Conservation (phyloP, 2,329 filamentous ascomycete species). For the Neonectria faginata region DNA sequence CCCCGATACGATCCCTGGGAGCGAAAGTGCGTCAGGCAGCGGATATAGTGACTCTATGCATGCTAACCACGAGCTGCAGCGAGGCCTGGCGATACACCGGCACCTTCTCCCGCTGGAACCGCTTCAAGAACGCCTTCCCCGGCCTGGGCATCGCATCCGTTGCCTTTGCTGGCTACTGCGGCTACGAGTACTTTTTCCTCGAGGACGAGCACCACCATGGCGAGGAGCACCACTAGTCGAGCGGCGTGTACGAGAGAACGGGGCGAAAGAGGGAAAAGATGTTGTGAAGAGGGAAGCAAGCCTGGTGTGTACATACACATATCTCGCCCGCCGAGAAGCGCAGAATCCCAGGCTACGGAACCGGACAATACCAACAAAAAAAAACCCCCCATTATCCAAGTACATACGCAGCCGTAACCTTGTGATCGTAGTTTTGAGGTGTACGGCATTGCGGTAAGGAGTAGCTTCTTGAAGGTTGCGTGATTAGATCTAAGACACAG, state of each 20-base stretch:
- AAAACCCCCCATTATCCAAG: constrained; percentile 12
- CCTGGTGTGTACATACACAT: constrained; percentile 45
- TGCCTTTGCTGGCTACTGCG: constrained; percentile 90
- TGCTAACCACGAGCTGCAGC: constrained; percentile 61
- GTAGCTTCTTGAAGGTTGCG: neutral
- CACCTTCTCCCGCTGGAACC: constrained; percentile 87
- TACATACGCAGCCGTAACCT: neutral
- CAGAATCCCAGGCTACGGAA: constrained; percentile 34
- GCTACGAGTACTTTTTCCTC: constrained; percentile 89
- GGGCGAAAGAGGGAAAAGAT: constrained; percentile 31
- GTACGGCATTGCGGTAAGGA: neutral
- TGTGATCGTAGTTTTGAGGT: neutral
- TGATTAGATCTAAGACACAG: neutral
- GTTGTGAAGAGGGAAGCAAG: constrained; percentile 15
- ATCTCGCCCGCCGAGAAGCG: constrained; percentile 33
- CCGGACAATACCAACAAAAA: constrained; percentile 36
- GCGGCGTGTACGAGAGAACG: constrained; percentile 26
- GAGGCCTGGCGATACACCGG: constrained; percentile 96
- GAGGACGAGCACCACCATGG: constrained; percentile 74
- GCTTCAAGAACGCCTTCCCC: constrained; percentile 87
- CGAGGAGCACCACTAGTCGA: constrained; percentile 66
- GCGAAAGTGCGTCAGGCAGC: constrained; percentile 63
- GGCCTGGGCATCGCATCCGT: constrained; percentile 93
- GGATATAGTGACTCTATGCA: neutral
- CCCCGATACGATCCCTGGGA: constrained; percentile 76